phyloP scores from a whole-genome alignment of 352 stramenopile genomes.

The Globisporangium nagaii region DNA sequence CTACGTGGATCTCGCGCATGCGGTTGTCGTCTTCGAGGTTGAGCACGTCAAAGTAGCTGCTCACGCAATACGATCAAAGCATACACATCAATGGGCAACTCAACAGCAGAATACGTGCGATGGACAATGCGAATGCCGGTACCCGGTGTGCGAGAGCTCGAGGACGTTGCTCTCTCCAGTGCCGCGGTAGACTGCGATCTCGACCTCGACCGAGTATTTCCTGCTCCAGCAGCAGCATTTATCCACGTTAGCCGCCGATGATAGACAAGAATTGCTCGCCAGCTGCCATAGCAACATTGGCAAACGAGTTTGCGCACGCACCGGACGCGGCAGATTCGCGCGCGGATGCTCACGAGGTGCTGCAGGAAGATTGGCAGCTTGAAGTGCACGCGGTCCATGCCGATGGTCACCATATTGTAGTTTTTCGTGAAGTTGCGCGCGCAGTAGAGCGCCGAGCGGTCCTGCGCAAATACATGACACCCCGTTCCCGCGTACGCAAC shows the following conservation, averaged over 20 bases:
- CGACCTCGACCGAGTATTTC: slow-evolving; percentile 31
- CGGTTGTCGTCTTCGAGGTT: slow-evolving; percentile 28
- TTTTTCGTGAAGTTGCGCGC: slow-evolving; percentile 69
- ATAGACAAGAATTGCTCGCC: too few relatives aligned
- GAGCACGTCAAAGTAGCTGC: slow-evolving; percentile 37
- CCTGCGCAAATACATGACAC: slow-evolving; percentile 16
- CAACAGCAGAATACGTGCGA: too few relatives aligned
- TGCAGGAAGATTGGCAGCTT: slow-evolving; percentile 53
- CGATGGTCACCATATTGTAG: slow-evolving; percentile 70
- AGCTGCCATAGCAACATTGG: too few relatives aligned
- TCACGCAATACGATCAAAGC: background rate
- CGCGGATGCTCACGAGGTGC: slow-evolving; percentile 57
- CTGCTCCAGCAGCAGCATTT: slow-evolving; percentile 2
- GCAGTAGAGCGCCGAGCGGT: slow-evolving; percentile 61
- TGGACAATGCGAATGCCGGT: background rate
- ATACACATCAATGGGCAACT: too few relatives aligned
- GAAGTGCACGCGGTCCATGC: slow-evolving; percentile 73
- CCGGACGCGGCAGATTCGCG: slow-evolving; percentile 58
- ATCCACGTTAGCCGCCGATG: too few relatives aligned
- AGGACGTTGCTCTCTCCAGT: slow-evolving; percentile 10
- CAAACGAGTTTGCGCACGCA: too few relatives aligned
- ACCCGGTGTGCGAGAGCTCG: slow-evolving; percentile 28
- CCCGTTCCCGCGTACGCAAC: too few relatives aligned
- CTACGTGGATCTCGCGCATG: slow-evolving; percentile 23
- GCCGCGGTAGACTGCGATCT: slow-evolving; percentile 29